Base-by-base conservation (phyloP, 2,329 filamentous ascomycete species). In the Diplocarpon rosae region DNA sequence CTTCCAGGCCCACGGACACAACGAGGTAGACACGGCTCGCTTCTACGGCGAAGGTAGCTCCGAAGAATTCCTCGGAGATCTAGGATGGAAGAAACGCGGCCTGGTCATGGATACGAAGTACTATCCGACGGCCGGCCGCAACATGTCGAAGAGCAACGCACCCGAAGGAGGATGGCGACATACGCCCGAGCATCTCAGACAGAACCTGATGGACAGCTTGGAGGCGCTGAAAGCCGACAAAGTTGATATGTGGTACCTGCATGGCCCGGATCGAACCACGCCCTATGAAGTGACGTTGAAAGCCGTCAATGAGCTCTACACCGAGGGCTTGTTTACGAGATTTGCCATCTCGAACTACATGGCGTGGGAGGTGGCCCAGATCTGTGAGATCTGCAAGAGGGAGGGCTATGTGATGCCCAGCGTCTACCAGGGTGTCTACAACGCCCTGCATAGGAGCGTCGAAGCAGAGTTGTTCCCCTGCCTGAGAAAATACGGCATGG, bases 361-460 rank as follows among this genome's bases (percentile, higher is more conserved):
- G 1, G 78, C 85, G 0, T 88, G 80, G 59, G 85, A 93, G 62
- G 82, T 94, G 12, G 85, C 85, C 1, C 85, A 93, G 20, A 24
- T 24, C 7, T 24, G 20, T 24, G 20, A 24, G 20, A 24, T 78
- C 31, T 89, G 83, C 69, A 80, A 81, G 54, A 76, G 83, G 65
- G 80, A 84, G 55, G 75, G 75, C 48, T 92, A 84, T 83, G 82
- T 92, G 11, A 75, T 48, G 20, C 87, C 87, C 1, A 86, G 81
- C 1, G 76, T 93, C 44, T 93, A 85, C 64, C 85, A 92, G 64
- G 87, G 72, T 55, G 89, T 92, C 82, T 89, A 89, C 66, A 89
- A 89, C 63, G 76, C 74, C 46, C 83, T 89, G 54, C 84, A 78
- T 28, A 76, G 85, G 44, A 74, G 73, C 46, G 80, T 87, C 52